Conservation (phyloP, 345 rosid genomes). For the Brassica napus region DNA sequence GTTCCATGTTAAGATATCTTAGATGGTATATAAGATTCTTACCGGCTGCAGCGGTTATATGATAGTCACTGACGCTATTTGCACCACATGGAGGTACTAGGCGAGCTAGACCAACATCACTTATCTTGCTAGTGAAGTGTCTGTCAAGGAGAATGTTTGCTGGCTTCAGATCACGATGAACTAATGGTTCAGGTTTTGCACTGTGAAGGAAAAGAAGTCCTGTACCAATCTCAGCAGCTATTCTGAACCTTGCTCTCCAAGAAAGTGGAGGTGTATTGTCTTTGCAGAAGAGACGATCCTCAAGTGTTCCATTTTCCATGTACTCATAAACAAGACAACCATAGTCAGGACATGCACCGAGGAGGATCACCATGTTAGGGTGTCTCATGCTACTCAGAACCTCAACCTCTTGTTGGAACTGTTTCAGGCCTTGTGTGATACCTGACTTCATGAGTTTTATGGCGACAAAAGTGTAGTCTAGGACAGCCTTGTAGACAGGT, state of each 20-base stretch:
- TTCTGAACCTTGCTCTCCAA: background rate
- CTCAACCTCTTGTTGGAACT: background rate
- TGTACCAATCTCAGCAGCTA: background rate
- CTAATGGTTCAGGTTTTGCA: background rate
- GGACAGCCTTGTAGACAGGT: background rate
- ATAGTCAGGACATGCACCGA: background rate
- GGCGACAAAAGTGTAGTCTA: background rate
- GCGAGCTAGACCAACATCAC: background rate
- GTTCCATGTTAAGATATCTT: constrained; percentile 9
- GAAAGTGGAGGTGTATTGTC: background rate
- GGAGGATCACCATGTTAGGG: constrained; percentile 2
- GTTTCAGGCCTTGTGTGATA: background rate
- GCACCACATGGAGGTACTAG: background rate
- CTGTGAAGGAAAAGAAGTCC: background rate
- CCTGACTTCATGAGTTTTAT: background rate
- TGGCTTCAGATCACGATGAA: constrained; percentile 1
- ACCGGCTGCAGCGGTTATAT: constrained; percentile 75
- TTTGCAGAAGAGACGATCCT: background rate
- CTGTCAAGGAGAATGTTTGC: background rate
- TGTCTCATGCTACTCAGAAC: background rate
- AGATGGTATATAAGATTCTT: constrained; percentile 7
- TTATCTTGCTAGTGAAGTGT: background rate
- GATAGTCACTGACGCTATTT: constrained; percentile 34
- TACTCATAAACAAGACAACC: background rate
- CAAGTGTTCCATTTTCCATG: background rate